A percentile compares a stretch with the other conserved stretches of the same genome.
Evolutionary conservation across 2,329 filamentous ascomycete species (phyloP).

Genomic region (Plenodomus lindquistii): DNA sequence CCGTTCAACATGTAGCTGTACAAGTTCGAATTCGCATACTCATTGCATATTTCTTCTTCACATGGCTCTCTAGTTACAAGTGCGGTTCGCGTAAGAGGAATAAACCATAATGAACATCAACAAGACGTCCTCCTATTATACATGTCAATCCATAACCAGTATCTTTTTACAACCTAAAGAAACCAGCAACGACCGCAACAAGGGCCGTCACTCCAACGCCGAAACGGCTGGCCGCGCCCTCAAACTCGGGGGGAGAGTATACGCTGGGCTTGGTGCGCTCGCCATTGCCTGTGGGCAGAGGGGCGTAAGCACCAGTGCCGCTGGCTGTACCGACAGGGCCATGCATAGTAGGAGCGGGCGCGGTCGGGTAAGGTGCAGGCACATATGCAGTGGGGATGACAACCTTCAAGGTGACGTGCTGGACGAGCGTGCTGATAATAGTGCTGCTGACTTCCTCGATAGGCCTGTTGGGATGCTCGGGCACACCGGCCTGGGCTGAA

Average conservation of each 20-base stretch:
- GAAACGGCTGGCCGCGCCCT: constrained; percentile 30
- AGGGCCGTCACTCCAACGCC: constrained; percentile 24
- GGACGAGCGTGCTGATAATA: constrained; percentile 11
- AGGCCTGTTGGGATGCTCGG: constrained; percentile 19
- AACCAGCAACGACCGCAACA: constrained; percentile 21
- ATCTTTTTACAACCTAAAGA: constrained; percentile 24
- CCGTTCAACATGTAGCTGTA: too few relatives aligned
- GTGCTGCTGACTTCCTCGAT: constrained; percentile 7
- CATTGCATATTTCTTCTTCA: background rate
- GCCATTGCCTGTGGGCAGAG: constrained; percentile 17
- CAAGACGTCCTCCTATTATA: background rate
- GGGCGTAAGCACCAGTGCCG: constrained; percentile 12
- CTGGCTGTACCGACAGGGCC: constrained; percentile 9
- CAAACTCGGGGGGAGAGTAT: constrained; percentile 21
- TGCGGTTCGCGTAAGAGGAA: background rate
- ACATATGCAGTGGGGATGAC: constrained; percentile 13
- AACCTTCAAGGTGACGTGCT: constrained; percentile 28
- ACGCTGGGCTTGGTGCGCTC: constrained; percentile 14
- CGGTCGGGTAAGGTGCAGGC: constrained; percentile 12
- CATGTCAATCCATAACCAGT: background rate
- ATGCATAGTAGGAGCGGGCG: constrained; percentile 7
- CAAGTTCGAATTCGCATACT: background rate
- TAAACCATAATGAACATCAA: background rate
- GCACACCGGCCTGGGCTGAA: constrained; percentile 1
- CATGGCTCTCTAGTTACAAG: background rate